These are phyloP conservation scores for Triticum monococcum DNA, from an alignment of 176 grass and related monocot genomes.

Conservation along the genomic window DNA sequence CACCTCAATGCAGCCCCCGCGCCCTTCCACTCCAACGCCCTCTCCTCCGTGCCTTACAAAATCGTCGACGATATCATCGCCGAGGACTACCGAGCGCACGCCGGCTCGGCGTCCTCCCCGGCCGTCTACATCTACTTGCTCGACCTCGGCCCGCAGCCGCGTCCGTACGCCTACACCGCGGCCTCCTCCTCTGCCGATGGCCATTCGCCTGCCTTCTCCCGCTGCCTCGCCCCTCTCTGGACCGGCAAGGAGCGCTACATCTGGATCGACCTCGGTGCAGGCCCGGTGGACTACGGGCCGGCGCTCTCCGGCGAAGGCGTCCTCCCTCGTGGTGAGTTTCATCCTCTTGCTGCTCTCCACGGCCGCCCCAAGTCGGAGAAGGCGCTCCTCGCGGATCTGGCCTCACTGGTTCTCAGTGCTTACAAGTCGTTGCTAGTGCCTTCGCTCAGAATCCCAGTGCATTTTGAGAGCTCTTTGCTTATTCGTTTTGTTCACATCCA, in stretches of 20 bases:
- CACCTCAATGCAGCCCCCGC: slow-evolving; percentile 47
- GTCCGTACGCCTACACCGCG: slow-evolving; percentile 71
- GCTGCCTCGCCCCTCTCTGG: slow-evolving; percentile 80
- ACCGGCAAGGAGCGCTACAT: slow-evolving; percentile 86
- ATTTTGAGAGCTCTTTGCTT: slow-evolving; percentile 67
- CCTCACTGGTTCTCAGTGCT: slow-evolving; percentile 69
- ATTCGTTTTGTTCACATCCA: slow-evolving; percentile 88
- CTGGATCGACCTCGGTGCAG: slow-evolving; percentile 87
- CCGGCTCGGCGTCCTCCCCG: slow-evolving; percentile 37
- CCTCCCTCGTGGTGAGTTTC: slow-evolving; percentile 92
- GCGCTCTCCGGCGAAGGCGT: slow-evolving; percentile 85
- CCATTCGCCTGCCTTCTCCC: slow-evolving; percentile 59
- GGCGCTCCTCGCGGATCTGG: slow-evolving; percentile 58
- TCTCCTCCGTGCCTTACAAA: slow-evolving; percentile 75
- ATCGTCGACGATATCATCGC: slow-evolving; percentile 60
- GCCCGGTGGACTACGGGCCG: slow-evolving; percentile 85
- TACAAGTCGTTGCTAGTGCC: slow-evolving; percentile 74
- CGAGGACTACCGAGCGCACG: slow-evolving; percentile 54
- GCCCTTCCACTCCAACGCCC: slow-evolving; percentile 60
- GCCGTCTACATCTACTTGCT: slow-evolving; percentile 91
- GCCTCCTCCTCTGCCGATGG: slow-evolving; percentile 38
- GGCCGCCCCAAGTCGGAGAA: slow-evolving; percentile 81
- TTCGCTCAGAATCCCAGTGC: slow-evolving; percentile 85
- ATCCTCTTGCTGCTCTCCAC: slow-evolving; percentile 77
- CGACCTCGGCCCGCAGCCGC: slow-evolving; percentile 59